Conservation (phyloP, 768 basidiomycete species). For the Tephrocybe sp. region DNA sequence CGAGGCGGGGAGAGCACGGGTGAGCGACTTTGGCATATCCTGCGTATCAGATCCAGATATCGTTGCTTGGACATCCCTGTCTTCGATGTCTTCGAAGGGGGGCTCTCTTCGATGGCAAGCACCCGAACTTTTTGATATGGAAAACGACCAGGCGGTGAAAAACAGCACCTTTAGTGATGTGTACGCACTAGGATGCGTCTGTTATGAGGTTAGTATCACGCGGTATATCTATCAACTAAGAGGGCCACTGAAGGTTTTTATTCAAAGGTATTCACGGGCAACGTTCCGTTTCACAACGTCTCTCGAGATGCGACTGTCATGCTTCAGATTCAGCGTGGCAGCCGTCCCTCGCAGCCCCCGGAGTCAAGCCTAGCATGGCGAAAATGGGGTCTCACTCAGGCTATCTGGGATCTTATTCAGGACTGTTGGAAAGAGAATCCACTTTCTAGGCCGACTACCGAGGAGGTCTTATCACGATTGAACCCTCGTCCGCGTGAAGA, state of each 20-base stretch:
- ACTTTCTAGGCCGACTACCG: neutral
- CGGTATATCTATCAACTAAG: too few species aligned
- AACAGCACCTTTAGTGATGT: neutral
- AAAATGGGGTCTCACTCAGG: neutral
- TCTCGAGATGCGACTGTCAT: constrained; percentile 1
- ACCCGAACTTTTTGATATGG: neutral
- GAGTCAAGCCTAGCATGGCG: neutral
- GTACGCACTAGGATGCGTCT: neutral
- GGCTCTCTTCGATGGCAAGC: constrained; percentile 2
- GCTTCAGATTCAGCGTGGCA: neutral
- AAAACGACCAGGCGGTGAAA: neutral
- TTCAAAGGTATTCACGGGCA: neutral
- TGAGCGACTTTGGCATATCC: constrained; percentile 1
- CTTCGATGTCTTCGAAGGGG: neutral
- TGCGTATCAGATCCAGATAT: neutral
- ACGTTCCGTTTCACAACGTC: neutral
- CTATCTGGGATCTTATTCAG: neutral
- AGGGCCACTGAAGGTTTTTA: too few species aligned
- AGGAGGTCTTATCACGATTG: neutral
- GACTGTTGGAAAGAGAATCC: neutral
- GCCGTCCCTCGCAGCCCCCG: neutral
- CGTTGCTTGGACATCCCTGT: neutral
- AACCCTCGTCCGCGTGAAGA: neutral
- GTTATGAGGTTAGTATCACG: neutral
- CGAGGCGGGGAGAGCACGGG: neutral